Conservation (phyloP, 495 filamentous ascomycete genomes). For the Xylaria bambusicola region DNA sequence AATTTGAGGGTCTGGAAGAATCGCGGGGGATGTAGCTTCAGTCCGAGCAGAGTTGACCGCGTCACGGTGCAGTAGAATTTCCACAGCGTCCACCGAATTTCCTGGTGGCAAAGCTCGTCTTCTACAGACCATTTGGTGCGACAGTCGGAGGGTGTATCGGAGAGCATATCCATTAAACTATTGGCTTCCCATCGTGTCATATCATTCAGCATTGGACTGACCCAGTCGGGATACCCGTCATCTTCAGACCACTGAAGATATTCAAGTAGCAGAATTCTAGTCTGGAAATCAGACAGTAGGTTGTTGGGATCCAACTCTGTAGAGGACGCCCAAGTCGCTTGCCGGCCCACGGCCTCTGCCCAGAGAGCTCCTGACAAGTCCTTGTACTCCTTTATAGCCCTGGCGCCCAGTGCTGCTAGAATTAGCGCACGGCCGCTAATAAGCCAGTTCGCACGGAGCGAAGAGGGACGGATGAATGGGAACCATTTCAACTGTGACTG, state of each 20-base stretch:
- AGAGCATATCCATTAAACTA: background rate
- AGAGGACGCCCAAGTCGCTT: background rate
- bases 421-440: conserved; percentile 8
- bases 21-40: background rate
- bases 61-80: conserved; percentile 9
- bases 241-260: conserved; percentile 13
- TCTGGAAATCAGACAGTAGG: background rate
- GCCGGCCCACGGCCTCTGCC: background rate
- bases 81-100: conserved; percentile 12
- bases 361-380: background rate
- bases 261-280: background rate
- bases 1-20: conserved; percentile 5
- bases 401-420: conserved; percentile 4
- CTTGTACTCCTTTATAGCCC: conserved; percentile 12
- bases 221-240: background rate
- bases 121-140: background rate
- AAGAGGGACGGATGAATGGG: background rate
- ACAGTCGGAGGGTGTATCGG: background rate
- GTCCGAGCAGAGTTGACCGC: conserved; percentile 1
- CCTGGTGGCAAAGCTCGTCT: background rate
- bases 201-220: background rate
- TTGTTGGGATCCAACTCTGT: background rate
- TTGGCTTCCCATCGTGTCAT: background rate
- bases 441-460: conserved; percentile 4
- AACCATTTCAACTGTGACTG: conserved; percentile 12